Conservation (phyloP, 164 flowering plant genomes). For the Malania oleifera region DNA sequence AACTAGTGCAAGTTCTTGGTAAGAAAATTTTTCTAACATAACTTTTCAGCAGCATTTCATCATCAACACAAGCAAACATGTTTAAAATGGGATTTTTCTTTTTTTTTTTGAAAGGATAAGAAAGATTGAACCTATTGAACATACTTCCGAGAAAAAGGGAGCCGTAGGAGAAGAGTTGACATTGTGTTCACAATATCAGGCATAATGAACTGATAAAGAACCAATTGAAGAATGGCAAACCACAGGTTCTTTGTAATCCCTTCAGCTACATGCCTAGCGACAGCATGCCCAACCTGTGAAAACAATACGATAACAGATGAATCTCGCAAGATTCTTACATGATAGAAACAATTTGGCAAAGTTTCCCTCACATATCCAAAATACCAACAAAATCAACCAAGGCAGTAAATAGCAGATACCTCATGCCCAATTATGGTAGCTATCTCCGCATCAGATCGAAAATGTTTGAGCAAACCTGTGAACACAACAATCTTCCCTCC, state of each 20-base stretch:
- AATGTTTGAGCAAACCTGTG: constrained; percentile 74
- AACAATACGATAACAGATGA: neutral
- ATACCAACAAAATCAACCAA: neutral
- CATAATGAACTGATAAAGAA: constrained; percentile 57
- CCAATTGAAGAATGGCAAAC: constrained; percentile 59
- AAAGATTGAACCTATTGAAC: constrained; percentile 2
- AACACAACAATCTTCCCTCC: constrained; percentile 93
- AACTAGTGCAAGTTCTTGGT: too few relatives aligned
- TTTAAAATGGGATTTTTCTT: too few relatives aligned
- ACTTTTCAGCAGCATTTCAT: too few relatives aligned
- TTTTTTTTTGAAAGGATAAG: too few relatives aligned
- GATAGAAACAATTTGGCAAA: neutral
- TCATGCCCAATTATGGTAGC: constrained; percentile 87
- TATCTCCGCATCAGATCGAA: constrained; percentile 65
- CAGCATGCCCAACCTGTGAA: constrained; percentile 74
- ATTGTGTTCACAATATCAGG: constrained; percentile 65
- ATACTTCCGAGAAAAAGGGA: constrained; percentile 80
- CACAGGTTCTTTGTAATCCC: constrained; percentile 71
- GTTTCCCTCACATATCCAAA: neutral
- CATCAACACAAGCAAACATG: neutral
- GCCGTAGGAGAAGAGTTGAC: constrained; percentile 62
- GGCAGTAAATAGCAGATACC: constrained; percentile 32
- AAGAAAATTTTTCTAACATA: too few relatives aligned
- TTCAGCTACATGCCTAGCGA: constrained; percentile 84
- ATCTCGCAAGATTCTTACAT: neutral